Percentiles rank a stretch among this genome's conserved stretches.
Conservation (phyloP, 352 stramenopile genomes). For the Pythium sukuiense region DNA sequence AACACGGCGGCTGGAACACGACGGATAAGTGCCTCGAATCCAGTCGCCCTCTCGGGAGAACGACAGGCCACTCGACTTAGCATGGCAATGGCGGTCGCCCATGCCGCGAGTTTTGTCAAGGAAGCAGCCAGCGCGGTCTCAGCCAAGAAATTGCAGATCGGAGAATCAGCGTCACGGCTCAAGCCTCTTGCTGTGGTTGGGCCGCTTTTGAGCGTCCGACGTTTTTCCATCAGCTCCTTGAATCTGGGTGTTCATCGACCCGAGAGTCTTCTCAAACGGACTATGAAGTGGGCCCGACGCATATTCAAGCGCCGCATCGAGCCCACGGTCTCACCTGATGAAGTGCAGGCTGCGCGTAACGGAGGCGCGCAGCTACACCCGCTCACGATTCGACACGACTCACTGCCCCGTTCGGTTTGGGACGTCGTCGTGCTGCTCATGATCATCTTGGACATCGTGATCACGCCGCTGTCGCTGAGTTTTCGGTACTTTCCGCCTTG, state of each 20-base stretch:
- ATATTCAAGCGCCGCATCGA: constrained; percentile 20
- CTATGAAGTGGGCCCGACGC: constrained; percentile 13
- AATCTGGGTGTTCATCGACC: not conserved
- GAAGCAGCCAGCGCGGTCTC: constrained; percentile 1
- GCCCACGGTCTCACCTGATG: constrained; percentile 36
- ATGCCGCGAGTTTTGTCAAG: constrained; percentile 14
- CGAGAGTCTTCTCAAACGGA: not conserved
- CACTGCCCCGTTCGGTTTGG: constrained; percentile 41
- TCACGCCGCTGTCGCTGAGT: constrained; percentile 55
- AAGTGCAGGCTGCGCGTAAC: constrained; percentile 42
- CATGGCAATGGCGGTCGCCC: constrained; percentile 15
- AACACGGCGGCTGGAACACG: not conserved
- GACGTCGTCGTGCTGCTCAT: constrained; percentile 57
- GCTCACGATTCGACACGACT: constrained; percentile 58
- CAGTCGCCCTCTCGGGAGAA: constrained; percentile 5
- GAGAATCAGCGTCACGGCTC: no score
- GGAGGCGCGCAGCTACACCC: constrained; percentile 31
- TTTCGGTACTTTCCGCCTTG: constrained; percentile 42
- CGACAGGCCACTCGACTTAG: not conserved
- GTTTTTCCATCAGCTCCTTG: constrained; percentile 42
- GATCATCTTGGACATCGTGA: constrained; percentile 58
- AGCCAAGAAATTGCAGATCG: constrained; percentile 1
- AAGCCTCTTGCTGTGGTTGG: constrained; percentile 9
- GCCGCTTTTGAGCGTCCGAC: constrained; percentile 32
- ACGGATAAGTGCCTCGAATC: constrained; percentile 22